Percentiles rank a stretch among this genome's conserved stretches.
Conservation (phyloP, 2,329 filamentous ascomycete species). For the Sporothrix schenckii region DNA sequence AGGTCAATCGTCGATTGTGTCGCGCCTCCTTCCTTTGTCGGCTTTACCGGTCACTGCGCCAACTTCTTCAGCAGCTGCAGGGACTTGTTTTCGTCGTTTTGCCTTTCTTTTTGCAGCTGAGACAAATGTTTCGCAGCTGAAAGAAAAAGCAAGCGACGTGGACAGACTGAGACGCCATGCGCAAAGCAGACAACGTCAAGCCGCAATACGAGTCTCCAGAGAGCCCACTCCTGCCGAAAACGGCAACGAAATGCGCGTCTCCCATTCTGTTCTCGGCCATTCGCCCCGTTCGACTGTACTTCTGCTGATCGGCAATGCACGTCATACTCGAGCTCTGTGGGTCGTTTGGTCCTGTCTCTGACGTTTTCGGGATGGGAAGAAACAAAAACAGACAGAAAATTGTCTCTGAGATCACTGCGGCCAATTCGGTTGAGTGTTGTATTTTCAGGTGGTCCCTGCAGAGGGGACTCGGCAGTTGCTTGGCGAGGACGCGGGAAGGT, state of each 20-base stretch:
- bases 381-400: too few species aligned
- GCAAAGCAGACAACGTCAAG: too few species aligned
- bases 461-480: constrained; percentile 19
- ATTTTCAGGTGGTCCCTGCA: constrained; percentile 20
- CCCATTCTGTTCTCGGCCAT: neutral
- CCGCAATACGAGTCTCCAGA: too few species aligned
- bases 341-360: neutral
- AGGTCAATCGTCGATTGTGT: too few species aligned
- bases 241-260: constrained; percentile 14
- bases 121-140: constrained; percentile 3
- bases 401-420: neutral
- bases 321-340: neutral
- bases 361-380: neutral
- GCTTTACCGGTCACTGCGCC: too few species aligned
- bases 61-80: constrained; percentile 1
- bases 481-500: neutral
- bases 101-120: constrained; percentile 3
- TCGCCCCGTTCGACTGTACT: constrained; percentile 1
- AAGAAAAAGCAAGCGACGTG: neutral
- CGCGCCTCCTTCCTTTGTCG: too few species aligned
- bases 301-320: neutral
- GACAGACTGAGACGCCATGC: too few species aligned
- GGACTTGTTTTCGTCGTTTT: neutral
- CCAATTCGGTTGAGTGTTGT: neutral
- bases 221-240: neutral